A percentile compares a stretch with the other conserved stretches of the same genome.
phyloP scores from a whole-genome alignment of 176 grass and related monocot species.

The Oropetium thomaeum region DNA sequence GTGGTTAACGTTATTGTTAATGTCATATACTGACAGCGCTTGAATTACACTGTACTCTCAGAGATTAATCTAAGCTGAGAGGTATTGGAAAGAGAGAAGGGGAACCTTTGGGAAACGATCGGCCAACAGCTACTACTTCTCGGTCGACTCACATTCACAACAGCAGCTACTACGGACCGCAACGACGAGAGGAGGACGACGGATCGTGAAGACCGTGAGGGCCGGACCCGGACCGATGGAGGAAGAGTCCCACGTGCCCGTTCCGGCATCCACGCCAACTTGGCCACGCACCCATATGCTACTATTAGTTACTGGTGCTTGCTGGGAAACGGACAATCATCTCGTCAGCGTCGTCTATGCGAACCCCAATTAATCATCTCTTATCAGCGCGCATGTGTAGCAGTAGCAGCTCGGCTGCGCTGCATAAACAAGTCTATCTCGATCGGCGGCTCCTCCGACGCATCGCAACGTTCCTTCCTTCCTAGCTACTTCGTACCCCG shows the following conservation, averaged over 20 bases:
- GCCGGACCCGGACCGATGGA: too few relatives aligned
- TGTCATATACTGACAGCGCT: too few relatives aligned
- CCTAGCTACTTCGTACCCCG: too few relatives aligned
- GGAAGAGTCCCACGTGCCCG: too few relatives aligned
- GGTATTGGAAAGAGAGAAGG: background rate
- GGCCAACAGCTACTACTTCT: background rate
- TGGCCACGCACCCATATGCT: background rate
- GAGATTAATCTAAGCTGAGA: background rate
- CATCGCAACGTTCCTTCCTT: background rate
- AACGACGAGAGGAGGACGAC: too few relatives aligned
- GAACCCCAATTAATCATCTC: background rate
- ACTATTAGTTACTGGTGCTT: too few relatives aligned
- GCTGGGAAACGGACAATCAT: background rate
- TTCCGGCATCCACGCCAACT: background rate
- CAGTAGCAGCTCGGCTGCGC: background rate
- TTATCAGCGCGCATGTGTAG: background rate
- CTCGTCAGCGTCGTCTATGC: background rate
- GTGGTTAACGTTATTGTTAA: too few relatives aligned
- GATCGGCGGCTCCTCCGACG: background rate
- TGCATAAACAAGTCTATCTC: slow-evolving; percentile 34
- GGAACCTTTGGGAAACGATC: background rate
- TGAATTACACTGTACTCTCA: too few relatives aligned
- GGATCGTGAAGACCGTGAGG: too few relatives aligned
- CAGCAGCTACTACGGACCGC: too few relatives aligned
- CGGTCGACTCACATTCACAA: too few relatives aligned